Percentiles rank a stretch among this genome's conserved stretches.
Evolutionary conservation across 352 stramenopile genomes (phyloP).

Genomic region (Globisporangium yorkense): DNA sequence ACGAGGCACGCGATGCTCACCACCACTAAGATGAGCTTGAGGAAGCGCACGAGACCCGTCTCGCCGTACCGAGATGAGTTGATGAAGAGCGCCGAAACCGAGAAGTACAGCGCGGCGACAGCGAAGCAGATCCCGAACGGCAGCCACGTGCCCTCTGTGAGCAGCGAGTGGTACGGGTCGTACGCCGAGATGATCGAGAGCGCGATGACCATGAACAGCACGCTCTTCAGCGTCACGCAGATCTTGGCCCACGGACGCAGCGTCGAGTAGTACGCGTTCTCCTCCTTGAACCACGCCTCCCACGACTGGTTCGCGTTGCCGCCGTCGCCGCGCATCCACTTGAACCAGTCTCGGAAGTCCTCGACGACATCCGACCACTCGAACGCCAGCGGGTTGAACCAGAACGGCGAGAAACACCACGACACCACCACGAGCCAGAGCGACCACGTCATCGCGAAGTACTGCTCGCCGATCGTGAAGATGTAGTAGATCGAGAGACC

Average conservation of each 20-base stretch:
- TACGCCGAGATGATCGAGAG: conserved; percentile 79
- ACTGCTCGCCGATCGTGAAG: conserved; percentile 93
- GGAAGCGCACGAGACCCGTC: conserved; percentile 55
- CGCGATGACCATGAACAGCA: conserved; percentile 85
- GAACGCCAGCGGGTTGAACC: conserved; percentile 97
- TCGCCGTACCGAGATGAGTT: conserved; percentile 49
- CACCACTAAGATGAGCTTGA: conserved; percentile 75
- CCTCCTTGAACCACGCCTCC: conserved; percentile 95
- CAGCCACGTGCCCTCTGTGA: conserved; percentile 47
- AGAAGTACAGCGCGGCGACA: conserved; percentile 54
- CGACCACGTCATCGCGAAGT: conserved; percentile 96
- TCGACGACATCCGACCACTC: conserved; percentile 93
- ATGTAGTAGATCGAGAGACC: conserved; percentile 93
- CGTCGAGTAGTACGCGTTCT: conserved; percentile 91
- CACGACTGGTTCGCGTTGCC: conserved; percentile 93
- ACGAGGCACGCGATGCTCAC: conserved; percentile 71
- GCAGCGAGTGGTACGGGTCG: conserved; percentile 61
- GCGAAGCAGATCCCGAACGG: conserved; percentile 48
- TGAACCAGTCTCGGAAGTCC: conserved; percentile 89
- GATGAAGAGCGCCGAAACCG: conserved; percentile 58
- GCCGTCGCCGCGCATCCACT: conserved; percentile 91
- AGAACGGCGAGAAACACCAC: conserved; percentile 94
- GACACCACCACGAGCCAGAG: conserved; percentile 91
- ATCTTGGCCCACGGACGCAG: conserved; percentile 88
- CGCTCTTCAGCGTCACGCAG: conserved; percentile 87